phyloP scores from a whole-genome alignment of 2,329 filamentous ascomycete species.

The Paraphoma chrysanthemicola region DNA sequence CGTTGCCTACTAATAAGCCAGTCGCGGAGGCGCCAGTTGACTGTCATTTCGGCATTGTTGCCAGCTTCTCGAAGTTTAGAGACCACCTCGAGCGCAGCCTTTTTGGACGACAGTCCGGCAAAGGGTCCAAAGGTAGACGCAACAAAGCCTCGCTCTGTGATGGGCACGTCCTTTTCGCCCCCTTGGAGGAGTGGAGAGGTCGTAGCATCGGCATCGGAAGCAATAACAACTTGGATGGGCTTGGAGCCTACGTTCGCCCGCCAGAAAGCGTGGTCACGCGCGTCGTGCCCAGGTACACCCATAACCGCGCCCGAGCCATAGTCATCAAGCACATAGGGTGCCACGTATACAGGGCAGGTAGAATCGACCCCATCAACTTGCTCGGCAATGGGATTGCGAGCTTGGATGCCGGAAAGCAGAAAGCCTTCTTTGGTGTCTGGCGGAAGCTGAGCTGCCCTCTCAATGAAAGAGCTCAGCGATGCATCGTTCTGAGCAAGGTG shows the following conservation, averaged over 20 bases:
- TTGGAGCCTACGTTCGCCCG: slow-evolving; percentile 68
- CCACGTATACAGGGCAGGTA: slow-evolving; percentile 77
- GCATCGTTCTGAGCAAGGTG: slow-evolving; percentile 65
- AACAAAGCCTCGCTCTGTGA: slow-evolving; percentile 71
- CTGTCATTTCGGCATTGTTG: slow-evolving; percentile 65
- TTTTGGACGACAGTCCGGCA: slow-evolving; percentile 66
- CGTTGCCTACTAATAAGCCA: slow-evolving; percentile 93
- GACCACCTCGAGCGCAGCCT: slow-evolving; percentile 69
- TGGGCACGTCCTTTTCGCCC: slow-evolving; percentile 60
- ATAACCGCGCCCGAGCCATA: slow-evolving; percentile 90
- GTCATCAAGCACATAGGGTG: slow-evolving; percentile 83
- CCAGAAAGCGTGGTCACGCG: slow-evolving; percentile 82
- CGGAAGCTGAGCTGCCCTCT: slow-evolving; percentile 61
- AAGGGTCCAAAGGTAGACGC: slow-evolving; percentile 71
- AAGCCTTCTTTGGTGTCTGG: slow-evolving; percentile 70
- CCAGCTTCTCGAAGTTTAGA: slow-evolving; percentile 55
- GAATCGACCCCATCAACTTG: slow-evolving; percentile 58
- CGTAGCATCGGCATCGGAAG: slow-evolving; percentile 8
- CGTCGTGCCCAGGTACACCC: slow-evolving; percentile 88
- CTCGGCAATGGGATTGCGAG: slow-evolving; percentile 54
- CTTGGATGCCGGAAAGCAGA: slow-evolving; percentile 58
- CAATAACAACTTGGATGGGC: slow-evolving; percentile 66
- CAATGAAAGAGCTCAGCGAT: slow-evolving; percentile 71
- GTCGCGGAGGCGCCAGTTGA: slow-evolving; percentile 83
- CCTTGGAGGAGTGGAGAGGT: slow-evolving; percentile 25